Evolutionary conservation across 164 flowering plant genomes (phyloP).

Genomic region (Cinnamomum micranthum): DNA sequence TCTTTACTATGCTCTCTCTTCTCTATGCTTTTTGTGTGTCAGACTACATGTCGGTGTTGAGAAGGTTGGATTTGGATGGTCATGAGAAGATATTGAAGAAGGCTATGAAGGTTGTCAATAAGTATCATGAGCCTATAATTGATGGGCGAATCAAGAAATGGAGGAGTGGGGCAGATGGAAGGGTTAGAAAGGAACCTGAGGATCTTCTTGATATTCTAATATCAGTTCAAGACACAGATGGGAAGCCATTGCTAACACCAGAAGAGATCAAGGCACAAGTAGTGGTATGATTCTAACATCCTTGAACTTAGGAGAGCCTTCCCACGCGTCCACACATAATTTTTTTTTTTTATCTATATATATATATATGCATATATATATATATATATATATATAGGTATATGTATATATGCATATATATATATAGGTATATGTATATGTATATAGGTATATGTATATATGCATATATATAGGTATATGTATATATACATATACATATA

Average conservation of each 20-base stretch:
- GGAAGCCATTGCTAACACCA: slow-evolving; percentile 6
- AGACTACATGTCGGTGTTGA: slow-evolving; percentile 26
- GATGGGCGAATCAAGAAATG: slow-evolving; percentile 27
- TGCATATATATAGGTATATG: too few species aligned
- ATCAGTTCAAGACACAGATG: slow-evolving; percentile 12
- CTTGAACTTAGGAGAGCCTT: not conserved
- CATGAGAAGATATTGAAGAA: slow-evolving; percentile 30
- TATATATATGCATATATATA: too few species aligned
- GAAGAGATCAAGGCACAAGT: slow-evolving; percentile 32
- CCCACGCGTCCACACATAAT: too few species aligned
- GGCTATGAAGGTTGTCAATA: slow-evolving; percentile 13
- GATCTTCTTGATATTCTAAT: slow-evolving; percentile 30
- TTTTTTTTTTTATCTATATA: too few species aligned
- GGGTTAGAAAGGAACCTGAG: slow-evolving; percentile 10
- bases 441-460: too few species aligned
- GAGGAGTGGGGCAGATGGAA: slow-evolving; percentile 8
- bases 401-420: too few species aligned
- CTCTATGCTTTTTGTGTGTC: slow-evolving; percentile 23
- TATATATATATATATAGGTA: too few species aligned
- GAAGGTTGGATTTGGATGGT: slow-evolving; percentile 38
- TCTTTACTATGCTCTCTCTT: too few species aligned
- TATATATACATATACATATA: too few species aligned
- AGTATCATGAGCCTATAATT: slow-evolving; percentile 28
- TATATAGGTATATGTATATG: too few species aligned
- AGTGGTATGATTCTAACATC: slow-evolving; percentile 10